Evolutionary conservation across 306 rosid genomes (phyloP).

Genomic region (Cicer bijugum): DNA sequence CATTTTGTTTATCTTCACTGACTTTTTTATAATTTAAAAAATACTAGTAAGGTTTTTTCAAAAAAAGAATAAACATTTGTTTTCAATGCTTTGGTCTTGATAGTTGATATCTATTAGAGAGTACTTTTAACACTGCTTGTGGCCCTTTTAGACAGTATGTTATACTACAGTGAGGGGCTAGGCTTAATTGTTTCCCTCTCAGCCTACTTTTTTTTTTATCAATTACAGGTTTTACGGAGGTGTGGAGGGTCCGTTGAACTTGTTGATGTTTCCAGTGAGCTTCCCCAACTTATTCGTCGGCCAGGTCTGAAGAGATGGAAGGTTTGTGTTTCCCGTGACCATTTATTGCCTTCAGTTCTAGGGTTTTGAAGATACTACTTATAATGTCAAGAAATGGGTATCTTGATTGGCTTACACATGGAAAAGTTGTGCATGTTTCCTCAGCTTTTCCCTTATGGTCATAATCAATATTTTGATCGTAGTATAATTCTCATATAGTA

Average conservation of each 20-base stretch:
- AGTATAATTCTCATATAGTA: not conserved
- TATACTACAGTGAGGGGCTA: constrained; percentile 1
- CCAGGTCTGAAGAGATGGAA: constrained; percentile 90
- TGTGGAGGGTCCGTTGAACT: constrained; percentile 76
- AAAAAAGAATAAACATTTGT: not conserved
- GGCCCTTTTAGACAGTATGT: constrained; percentile 11
- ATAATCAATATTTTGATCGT: constrained; percentile 12
- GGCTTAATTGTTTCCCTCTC: constrained; percentile 13
- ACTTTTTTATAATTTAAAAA: constrained; percentile 10
- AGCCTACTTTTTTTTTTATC: not conserved
- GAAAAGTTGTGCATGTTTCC: constrained; percentile 26
- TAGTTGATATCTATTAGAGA: constrained; percentile 5
- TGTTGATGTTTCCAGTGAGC: constrained; percentile 77
- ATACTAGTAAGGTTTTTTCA: not conserved
- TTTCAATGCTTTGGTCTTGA: not conserved
- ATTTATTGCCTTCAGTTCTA: constrained; percentile 11
- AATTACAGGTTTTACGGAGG: constrained; percentile 75
- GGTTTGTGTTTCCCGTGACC: constrained; percentile 54
- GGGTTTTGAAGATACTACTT: constrained; percentile 35
- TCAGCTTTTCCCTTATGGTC: not conserved
- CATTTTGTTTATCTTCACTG: not conserved
- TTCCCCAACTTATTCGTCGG: constrained; percentile 74
- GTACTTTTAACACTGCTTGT: constrained; percentile 8
- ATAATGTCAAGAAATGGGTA: not conserved
- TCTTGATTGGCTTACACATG: constrained; percentile 16